Evolutionary conservation across 2,329 filamentous ascomycete genomes (phyloP), one percentile per base, ranked within the genome.

Genomic region (Diaporthe sp.): DNA sequence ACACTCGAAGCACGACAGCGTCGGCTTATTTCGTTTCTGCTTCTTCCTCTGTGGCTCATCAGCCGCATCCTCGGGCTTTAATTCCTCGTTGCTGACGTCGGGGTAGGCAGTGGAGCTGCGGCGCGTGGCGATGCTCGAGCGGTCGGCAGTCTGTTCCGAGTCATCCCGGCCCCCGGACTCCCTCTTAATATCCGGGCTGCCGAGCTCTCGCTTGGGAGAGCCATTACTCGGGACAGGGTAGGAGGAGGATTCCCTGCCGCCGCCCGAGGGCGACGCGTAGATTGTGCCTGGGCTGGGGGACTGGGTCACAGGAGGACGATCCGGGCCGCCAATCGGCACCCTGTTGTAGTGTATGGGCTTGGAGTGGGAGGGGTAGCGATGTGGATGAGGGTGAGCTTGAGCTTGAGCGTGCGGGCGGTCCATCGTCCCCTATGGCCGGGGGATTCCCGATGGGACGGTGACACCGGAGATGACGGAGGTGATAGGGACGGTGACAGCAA

Each of bases 21-120:
- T 96, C 4, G 94, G 94, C 83, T 96, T 96, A 85, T 96, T 96
- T 65, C 94, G 91, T 86, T 94, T 95, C 85, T 96, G 94, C 85
- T 94, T 95, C 86, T 94, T 94, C 83, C 86, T 89, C 15, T 85
- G 81, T n/a, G 86, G 88, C 58, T 86, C 81, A 0, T 75, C 70
- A 13, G 77, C 75, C 1, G 81, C 80, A 10, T 81, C 82, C 10
- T 79, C 77, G 9, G 77, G 77, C 63, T 77, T 80, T 57, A 78
- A 78, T 31, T 44, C 73, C n/a, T 76, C 68, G 13, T 57, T 61
- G n/a, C 51, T 61, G 5, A 12, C 47, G 20, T 70, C 76, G 42
- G 51, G 71, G 47, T 71, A 70, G 49, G 39, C 74, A 7, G 67
- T 76, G 28, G 76, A 71, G 68, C 61, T 74, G 37, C 71, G 71